Evolutionary conservation across 768 basidiomycete genomes (phyloP).

Genomic region (Podaxis sp.): DNA sequence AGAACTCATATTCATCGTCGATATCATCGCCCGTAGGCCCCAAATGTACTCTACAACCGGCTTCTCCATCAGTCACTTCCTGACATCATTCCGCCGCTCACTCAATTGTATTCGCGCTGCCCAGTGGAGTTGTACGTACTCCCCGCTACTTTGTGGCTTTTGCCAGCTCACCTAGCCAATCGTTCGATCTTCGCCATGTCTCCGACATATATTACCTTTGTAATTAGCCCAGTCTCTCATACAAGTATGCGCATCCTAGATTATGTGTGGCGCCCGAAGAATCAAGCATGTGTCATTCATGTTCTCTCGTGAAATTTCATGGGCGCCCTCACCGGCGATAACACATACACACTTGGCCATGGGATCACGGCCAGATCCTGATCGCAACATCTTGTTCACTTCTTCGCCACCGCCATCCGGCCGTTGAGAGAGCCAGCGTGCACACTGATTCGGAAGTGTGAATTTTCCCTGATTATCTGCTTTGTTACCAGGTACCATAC

Average conservation of each 20-base stretch:
- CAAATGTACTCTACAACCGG: constrained; percentile 1
- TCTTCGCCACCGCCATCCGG: constrained; percentile 12
- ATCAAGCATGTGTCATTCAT: constrained; percentile 1
- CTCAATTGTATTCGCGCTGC: constrained; percentile 10
- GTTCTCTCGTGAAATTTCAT: constrained; percentile 10
- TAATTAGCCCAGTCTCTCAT: neutral
- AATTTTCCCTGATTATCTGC: constrained; percentile 7
- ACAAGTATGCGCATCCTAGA: neutral
- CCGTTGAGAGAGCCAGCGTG: constrained; percentile 7
- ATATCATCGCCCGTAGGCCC: constrained; percentile 17
- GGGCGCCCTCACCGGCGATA: constrained; percentile 7
- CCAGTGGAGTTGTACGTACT: constrained; percentile 13
- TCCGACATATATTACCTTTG: neutral
- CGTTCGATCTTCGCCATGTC: neutral
- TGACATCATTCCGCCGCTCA: constrained; percentile 15
- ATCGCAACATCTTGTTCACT: constrained; percentile 3
- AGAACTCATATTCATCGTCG: constrained; percentile 8
- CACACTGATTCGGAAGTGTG: constrained; percentile 11
- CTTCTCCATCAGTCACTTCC: constrained; percentile 23
- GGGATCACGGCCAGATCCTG: constrained; percentile 12
- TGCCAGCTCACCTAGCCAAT: constrained; percentile 1
- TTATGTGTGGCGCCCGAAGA: neutral
- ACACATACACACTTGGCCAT: neutral
- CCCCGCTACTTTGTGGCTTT: constrained; percentile 1
- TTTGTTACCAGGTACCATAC: constrained; percentile 5